phyloP scores from a whole-genome alignment of 2,329 filamentous ascomycete species.

The Onygenales sp. region DNA sequence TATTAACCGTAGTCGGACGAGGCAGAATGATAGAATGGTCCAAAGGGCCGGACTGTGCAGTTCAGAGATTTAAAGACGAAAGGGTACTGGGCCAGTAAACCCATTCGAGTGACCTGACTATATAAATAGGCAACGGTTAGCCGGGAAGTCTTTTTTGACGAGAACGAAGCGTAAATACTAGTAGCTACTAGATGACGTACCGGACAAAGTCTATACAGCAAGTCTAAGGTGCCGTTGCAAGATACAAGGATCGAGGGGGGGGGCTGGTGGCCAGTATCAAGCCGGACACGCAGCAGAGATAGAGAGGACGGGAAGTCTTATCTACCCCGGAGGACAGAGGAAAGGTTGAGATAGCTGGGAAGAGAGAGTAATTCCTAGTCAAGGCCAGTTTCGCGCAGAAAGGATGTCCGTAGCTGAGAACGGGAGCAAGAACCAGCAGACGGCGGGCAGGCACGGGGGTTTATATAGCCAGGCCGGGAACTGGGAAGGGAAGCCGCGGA shows the following conservation, averaged over 20 bases:
- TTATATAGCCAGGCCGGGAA: too few relatives aligned
- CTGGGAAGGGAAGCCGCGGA: too few relatives aligned
- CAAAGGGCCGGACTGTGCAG: not conserved
- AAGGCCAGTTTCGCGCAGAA: too few relatives aligned
- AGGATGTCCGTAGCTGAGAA: too few relatives aligned
- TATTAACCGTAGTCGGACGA: constrained; percentile 1
- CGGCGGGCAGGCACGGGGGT: too few relatives aligned
- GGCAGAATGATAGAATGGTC: not conserved
- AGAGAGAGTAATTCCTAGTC: too few relatives aligned
- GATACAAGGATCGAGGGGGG: not conserved
- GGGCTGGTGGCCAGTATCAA: not conserved
- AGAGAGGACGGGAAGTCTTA: not conserved
- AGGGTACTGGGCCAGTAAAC: not conserved
- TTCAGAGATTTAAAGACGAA: not conserved
- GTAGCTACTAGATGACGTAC: not conserved
- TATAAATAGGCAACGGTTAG: not conserved
- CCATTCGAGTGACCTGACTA: constrained; percentile 1
- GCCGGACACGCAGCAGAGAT: not conserved
- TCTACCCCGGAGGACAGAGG: not conserved
- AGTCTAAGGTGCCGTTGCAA: not conserved
- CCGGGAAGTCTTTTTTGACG: too few relatives aligned
- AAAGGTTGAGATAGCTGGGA: not conserved
- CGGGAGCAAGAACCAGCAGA: too few relatives aligned
- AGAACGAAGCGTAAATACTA: too few relatives aligned
- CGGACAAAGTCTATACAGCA: not conserved